Conservation (phyloP, 2,329 filamentous ascomycete species). For the Coniochaeta pulveracea region DNA sequence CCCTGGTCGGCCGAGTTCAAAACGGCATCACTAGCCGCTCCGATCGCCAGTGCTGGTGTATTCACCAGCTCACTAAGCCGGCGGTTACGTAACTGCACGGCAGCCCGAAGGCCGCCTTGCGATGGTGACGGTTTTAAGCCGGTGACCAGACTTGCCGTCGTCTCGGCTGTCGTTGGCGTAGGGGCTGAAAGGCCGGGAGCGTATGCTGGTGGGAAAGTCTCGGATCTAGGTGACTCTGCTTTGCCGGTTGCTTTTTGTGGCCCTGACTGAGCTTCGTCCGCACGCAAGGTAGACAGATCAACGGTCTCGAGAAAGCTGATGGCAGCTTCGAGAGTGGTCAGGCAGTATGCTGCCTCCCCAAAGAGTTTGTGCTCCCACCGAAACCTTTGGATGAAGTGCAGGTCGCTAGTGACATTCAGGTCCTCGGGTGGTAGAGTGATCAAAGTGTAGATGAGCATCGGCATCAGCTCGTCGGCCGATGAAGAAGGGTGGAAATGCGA, state of each 20-base stretch:
- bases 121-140: conserved; percentile 23
- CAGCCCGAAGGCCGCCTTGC: conserved; percentile 29
- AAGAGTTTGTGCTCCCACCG: conserved; percentile 77
- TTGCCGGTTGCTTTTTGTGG: conserved; percentile 45
- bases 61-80: conserved; percentile 80
- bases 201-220: conserved; percentile 48
- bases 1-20: conserved; percentile 84
- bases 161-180: conserved; percentile 19
- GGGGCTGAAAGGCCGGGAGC: conserved; percentile 28
- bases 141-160: conserved; percentile 20
- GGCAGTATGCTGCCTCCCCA: conserved; percentile 88
- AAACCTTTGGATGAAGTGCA: conserved; percentile 91
- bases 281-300: conserved; percentile 77
- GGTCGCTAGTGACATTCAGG: conserved; percentile 83
- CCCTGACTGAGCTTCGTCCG: conserved; percentile 63
- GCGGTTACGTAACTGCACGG: conserved; percentile 51
- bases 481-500: conserved; percentile 62
- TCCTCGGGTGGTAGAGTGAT: conserved; percentile 81
- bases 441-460: conserved; percentile 90
- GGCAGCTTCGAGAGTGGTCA: conserved; percentile 91
- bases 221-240: conserved; percentile 31
- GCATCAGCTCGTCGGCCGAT: conserved; percentile 93
- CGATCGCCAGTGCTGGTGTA: conserved; percentile 69
- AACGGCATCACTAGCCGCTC: conserved; percentile 73
- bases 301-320: conserved; percentile 93